These are phyloP conservation scores for Malus hybrid DNA, from an alignment of 331 rosid genomes.

Conservation along the genomic window DNA sequence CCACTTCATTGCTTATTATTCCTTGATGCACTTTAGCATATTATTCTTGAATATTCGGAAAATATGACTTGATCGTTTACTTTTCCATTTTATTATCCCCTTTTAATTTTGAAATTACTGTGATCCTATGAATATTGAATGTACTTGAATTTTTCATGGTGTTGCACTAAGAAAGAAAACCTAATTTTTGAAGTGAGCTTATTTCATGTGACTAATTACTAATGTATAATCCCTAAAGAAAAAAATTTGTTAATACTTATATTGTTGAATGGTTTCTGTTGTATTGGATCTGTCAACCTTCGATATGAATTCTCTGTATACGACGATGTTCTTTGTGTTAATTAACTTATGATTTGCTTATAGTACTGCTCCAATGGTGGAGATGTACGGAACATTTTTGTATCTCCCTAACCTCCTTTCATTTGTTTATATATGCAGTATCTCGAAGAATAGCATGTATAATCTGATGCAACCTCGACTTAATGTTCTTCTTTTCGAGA, in stretches of 20 bases:
- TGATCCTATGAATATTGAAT: background rate
- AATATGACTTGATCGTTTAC: background rate
- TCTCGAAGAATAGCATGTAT: constrained; percentile 83
- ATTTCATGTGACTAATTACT: background rate
- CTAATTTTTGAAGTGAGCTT: background rate
- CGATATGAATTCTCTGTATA: background rate
- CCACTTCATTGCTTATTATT: background rate
- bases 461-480: constrained; percentile 75
- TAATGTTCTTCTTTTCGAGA: constrained; percentile 80
- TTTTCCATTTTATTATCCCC: background rate
- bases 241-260: background rate
- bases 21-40: background rate
- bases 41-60: background rate
- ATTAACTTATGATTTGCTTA: background rate
- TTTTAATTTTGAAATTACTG: background rate
- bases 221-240: background rate
- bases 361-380: background rate
- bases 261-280: background rate
- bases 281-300: background rate
- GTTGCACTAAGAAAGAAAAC: background rate
- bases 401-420: background rate
- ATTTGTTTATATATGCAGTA: constrained; percentile 37
- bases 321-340: background rate
- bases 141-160: background rate
- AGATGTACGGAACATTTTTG: background rate